Base-by-base conservation (phyloP, 2,329 filamentous ascomycete genomes). In the Microsporum canis region DNA sequence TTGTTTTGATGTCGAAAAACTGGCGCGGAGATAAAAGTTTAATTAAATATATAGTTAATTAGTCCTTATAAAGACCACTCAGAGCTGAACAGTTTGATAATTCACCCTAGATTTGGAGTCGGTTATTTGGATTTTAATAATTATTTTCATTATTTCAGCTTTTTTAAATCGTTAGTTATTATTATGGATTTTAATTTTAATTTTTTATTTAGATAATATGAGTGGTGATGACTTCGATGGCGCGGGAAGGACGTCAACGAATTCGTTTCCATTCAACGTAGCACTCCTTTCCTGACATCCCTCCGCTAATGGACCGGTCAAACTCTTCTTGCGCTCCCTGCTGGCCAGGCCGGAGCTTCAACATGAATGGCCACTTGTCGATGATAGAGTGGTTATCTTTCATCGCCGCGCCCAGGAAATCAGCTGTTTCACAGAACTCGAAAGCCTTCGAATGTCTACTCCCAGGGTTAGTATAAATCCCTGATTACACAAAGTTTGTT, bases 331-430 rank as follows among this genome's bases (percentile, higher is more conserved):
- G 45, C 3, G 45, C 45, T 29, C 45, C 45, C n/a, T 14, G 64
- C 45, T 71, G 66, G 0, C 71, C 68, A 1, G 63, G 63, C 17
- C 58, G 58, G 2, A 67, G 60, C 34, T 65, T 68, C 51, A 75
- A 34, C 12, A 65, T 62, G 43, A 63, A 65, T 5, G 73, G 73
- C 71, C 72, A 76, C 12, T 67, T 65, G 27, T 69, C 66, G 8
- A 75, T 64, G 39, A 76, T 68, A 0, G 69, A 72, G 47, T 75
- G 64, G 1, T 62, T 64, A 5, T 60, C 45, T 62, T 71, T 76
- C 38, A 70, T 64, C 49, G 55, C 62, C 61, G 71, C 34, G 0
- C 67, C 63, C 5, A 64, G 31, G 4, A 14, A 31, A 4, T 27
- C 17, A 7, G 55, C 63, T 10, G 10, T 63, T 29, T 29, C 60